These are phyloP conservation scores for Amanita rimosa DNA, from an alignment of 768 basidiomycete genomes.

Conservation along the genomic window DNA sequence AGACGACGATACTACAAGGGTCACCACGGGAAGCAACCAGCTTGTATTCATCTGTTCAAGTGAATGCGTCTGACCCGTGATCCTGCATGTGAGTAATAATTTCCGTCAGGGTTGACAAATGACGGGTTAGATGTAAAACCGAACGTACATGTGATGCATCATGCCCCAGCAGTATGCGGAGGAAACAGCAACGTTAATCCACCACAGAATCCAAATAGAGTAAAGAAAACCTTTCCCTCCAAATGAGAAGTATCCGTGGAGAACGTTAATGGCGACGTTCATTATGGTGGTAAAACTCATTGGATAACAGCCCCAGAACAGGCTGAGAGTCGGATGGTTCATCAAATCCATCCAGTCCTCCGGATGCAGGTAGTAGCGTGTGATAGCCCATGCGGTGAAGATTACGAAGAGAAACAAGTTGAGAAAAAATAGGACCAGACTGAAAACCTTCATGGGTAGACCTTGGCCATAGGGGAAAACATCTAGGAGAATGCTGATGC, in stretches of 20 bases:
- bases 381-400: slow-evolving; percentile 25
- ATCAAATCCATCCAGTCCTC: slow-evolving; percentile 35
- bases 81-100: slow-evolving; percentile 21
- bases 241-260: slow-evolving; percentile 29
- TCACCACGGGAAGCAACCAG: slow-evolving; percentile 73
- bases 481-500: slow-evolving; percentile 4
- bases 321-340: slow-evolving; percentile 35
- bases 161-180: slow-evolving; percentile 47
- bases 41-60: slow-evolving; percentile 43
- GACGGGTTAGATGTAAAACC: background rate
- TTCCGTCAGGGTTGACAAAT: background rate
- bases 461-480: slow-evolving; percentile 5
- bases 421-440: slow-evolving; percentile 16
- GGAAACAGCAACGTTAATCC: slow-evolving; percentile 45
- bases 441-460: slow-evolving; percentile 2
- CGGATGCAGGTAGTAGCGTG: slow-evolving; percentile 32
- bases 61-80: slow-evolving; percentile 45
- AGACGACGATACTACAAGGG: slow-evolving; percentile 43
- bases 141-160: slow-evolving; percentile 57
- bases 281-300: slow-evolving; percentile 48
- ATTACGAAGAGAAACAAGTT: slow-evolving; percentile 33
- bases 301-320: slow-evolving; percentile 30
- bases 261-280: slow-evolving; percentile 26
- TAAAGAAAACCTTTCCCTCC: slow-evolving; percentile 40
- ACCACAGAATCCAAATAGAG: slow-evolving; percentile 50